Conservation (phyloP, 768 basidiomycete species). For the Panellus pusillus region DNA sequence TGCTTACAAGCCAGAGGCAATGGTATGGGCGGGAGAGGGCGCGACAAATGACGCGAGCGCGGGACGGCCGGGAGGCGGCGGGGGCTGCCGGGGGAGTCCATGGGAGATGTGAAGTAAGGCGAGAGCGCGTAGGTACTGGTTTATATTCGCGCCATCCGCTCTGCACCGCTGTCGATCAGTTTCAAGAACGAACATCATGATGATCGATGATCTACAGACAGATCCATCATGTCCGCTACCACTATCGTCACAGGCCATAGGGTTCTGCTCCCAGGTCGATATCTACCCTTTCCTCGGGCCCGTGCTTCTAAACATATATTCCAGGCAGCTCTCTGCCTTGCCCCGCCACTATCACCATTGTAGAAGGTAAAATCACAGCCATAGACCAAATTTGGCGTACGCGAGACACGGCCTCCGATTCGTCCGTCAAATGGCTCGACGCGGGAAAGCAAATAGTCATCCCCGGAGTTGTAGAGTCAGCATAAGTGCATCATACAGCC, state of each 20-base stretch:
- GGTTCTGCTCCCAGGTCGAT: conserved; percentile 54
- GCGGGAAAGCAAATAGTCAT: conserved; percentile 60
- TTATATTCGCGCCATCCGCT: too few relatives aligned
- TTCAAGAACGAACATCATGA: not conserved
- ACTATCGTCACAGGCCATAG: conserved; percentile 53
- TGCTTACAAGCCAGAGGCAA: conserved; percentile 45
- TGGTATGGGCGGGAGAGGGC: conserved; percentile 53
- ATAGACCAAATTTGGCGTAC: conserved; percentile 39
- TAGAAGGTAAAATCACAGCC: conserved; percentile 60
- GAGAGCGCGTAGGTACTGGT: too few relatives aligned
- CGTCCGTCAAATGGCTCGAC: conserved; percentile 46
- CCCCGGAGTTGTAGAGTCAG: conserved; percentile 82
- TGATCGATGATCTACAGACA: conserved; percentile 17
- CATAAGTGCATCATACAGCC: conserved; percentile 7
- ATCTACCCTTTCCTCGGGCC: conserved; percentile 32
- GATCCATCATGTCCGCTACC: conserved; percentile 3
- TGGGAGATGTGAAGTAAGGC: conserved; percentile 7
- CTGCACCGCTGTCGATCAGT: too few relatives aligned
- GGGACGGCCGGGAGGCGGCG: conserved; percentile 24
- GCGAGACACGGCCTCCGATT: conserved; percentile 30
- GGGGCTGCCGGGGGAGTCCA: conserved; percentile 24
- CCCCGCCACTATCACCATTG: conserved; percentile 67
- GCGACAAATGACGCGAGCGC: conserved; percentile 31
- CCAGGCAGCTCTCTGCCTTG: conserved; percentile 39
- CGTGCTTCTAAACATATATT: too few relatives aligned